Conservation (phyloP, 345 rosid genomes). For the Excoecaria agallocha region DNA sequence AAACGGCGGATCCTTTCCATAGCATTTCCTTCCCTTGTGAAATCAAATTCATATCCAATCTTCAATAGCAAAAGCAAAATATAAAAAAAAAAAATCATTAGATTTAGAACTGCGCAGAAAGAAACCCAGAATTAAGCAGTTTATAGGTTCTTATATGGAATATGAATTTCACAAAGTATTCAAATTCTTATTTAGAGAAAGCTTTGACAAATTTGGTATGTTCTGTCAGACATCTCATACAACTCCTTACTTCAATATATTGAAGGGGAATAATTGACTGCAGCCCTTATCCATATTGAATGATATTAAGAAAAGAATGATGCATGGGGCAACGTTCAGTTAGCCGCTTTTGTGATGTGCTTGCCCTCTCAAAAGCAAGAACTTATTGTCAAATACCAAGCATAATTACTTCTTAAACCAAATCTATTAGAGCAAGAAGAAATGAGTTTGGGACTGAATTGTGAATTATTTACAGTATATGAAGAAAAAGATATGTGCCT, state of each 20-base stretch:
- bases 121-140: neutral
- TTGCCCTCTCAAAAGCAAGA: neutral
- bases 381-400: neutral
- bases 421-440: neutral
- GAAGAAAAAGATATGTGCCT: neutral
- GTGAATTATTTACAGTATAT: neutral
- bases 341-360: neutral
- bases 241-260: neutral
- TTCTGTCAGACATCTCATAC: neutral
- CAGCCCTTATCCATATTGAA: neutral
- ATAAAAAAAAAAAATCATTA: slow-evolving; percentile 9
- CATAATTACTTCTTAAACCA: neutral
- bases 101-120: slow-evolving; percentile 11
- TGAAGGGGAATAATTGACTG: neutral
- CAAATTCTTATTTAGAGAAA: neutral
- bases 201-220: neutral
- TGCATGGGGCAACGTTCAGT: neutral
- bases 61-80: slow-evolving; percentile 33
- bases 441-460: neutral
- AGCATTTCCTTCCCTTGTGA: slow-evolving; percentile 74
- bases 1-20: slow-evolving; percentile 76
- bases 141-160: neutral
- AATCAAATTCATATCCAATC: slow-evolving; percentile 97
- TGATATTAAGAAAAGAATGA: neutral
- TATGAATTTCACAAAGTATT: neutral